A percentile compares a stretch with the other conserved stretches of the same genome.
Evolutionary conservation across 1,139 yeast species (phyloP).

Genomic region (Zygoascus meyerae): DNA sequence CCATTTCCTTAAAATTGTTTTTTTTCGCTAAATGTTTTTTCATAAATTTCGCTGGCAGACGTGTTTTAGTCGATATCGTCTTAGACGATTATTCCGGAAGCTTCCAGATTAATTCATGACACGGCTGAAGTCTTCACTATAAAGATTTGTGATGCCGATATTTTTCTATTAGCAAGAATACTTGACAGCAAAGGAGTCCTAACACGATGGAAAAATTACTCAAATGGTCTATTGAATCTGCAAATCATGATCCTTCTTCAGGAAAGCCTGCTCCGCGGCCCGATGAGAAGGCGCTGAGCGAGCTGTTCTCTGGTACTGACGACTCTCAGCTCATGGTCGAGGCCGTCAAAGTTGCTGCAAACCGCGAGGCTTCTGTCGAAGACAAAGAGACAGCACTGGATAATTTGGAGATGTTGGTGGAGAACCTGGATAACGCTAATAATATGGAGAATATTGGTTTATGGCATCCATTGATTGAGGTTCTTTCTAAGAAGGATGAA

Average conservation of each 20-base stretch:
- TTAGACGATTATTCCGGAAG: too few species aligned
- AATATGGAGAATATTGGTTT: conserved; percentile 76
- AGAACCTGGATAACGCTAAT: conserved; percentile 91
- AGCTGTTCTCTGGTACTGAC: conserved; percentile 51
- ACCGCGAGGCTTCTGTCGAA: conserved; percentile 54
- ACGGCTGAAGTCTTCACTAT: too few species aligned
- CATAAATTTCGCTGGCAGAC: too few species aligned
- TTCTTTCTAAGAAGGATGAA: conserved; percentile 41
- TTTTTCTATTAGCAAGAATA: too few species aligned
- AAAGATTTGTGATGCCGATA: too few species aligned
- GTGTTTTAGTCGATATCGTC: too few species aligned
- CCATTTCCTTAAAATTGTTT: too few species aligned
- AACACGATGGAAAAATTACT: conserved; percentile 72
- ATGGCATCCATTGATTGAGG: conserved; percentile 64
- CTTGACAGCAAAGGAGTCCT: too few species aligned
- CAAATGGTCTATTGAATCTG: conserved; percentile 75
- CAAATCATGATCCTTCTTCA: conserved; percentile 22
- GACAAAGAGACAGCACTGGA: conserved; percentile 74
- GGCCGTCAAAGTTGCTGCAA: conserved; percentile 60
- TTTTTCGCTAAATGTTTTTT: too few species aligned
- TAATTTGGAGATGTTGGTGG: conserved; percentile 89
- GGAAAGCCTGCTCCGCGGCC: conserved; percentile 22
- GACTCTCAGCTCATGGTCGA: conserved; percentile 62
- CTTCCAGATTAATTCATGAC: too few species aligned
- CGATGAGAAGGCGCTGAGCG: conserved; percentile 70